phyloP scores from a whole-genome alignment of 345 rosid genomes.

The Lepidium africanum region DNA sequence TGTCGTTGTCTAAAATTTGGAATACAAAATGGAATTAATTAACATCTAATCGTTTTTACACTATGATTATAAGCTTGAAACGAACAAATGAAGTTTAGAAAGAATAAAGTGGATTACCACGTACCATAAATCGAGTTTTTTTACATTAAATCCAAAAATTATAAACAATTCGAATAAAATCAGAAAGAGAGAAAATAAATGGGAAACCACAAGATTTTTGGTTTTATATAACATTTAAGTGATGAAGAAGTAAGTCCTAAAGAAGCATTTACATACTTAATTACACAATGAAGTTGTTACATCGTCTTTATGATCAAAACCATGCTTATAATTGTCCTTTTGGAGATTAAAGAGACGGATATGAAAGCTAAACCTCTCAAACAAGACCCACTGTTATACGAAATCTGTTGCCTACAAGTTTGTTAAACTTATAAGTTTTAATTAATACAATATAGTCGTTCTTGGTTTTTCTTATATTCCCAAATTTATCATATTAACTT shows the following conservation, averaged over 20 bases:
- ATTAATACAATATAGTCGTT: background rate
- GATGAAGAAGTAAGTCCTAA: background rate
- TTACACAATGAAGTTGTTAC: background rate
- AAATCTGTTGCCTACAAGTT: constrained; percentile 4
- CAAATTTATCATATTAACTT: background rate
- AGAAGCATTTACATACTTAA: constrained; percentile 2
- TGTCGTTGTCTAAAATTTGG: background rate
- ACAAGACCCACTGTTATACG: background rate
- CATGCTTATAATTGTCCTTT: constrained; percentile 5
- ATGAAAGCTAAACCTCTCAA: constrained; percentile 2
- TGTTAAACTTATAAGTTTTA: background rate
- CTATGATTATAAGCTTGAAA: constrained; percentile 11
- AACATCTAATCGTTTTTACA: constrained; percentile 14
- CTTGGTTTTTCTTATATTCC: background rate
- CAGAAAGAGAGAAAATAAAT: background rate
- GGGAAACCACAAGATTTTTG: background rate
- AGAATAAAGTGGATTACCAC: constrained; percentile 17
- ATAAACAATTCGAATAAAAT: background rate
- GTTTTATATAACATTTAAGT: too few relatives aligned
- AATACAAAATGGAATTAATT: background rate
- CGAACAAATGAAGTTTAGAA: constrained; percentile 4
- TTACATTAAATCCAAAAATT: background rate
- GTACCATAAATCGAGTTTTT: background rate
- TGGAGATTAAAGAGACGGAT: background rate
- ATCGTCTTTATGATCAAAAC: constrained; percentile 3